Base-by-base conservation (phyloP, 129 eudicot genomes). In the Scalesia atractyloides region DNA sequence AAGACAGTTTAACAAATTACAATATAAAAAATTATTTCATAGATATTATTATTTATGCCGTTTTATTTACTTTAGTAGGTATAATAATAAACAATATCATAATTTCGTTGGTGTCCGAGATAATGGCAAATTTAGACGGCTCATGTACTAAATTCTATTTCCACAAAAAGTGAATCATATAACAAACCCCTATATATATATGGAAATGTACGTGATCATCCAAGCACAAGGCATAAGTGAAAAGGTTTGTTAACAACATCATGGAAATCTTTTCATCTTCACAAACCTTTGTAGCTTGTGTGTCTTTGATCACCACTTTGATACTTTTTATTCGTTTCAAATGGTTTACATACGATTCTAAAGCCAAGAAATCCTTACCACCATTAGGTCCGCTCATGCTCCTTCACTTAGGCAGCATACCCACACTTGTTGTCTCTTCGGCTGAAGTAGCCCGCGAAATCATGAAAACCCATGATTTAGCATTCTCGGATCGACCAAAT, bases 371-470 rank as follows among this genome's bases (percentile, higher is more conserved):
- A 19, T 2, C 5, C 61, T 18, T 13, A 54, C 61, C 61, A 18
- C 61, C 61, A 19, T 54, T n/a, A 33, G 61, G 61, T 54, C 33
- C 61, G 14, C 61, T 54, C 33, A 54, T 54, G 61, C 61, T 54
- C 61, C 61, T 54, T 54, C 61, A 54, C 61, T 30, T 54, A 3
- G 61, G 61, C 14, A 19, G 61, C 14, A 9, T 54, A 18, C 61
- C 61, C 61, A 54, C 61, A 54, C 61, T 54, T 19, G 33, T 54
- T 1, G 33, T 19, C 15, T 54, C 61, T 2, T 54, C 61, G 2
- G 61, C 61, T 54, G 61, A 54, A 54, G 33, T 54, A 54, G 61
- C 61, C 0, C 30, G 61, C 1, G 61, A 54, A n/a, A 54, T 54
- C 14, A 0, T 54, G 61, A 54, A 54, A 54, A 54, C 61, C 6